These are phyloP conservation scores for Zygoascus sp. DNA, from an alignment of 1,139 yeast species.

Conservation along the genomic window DNA sequence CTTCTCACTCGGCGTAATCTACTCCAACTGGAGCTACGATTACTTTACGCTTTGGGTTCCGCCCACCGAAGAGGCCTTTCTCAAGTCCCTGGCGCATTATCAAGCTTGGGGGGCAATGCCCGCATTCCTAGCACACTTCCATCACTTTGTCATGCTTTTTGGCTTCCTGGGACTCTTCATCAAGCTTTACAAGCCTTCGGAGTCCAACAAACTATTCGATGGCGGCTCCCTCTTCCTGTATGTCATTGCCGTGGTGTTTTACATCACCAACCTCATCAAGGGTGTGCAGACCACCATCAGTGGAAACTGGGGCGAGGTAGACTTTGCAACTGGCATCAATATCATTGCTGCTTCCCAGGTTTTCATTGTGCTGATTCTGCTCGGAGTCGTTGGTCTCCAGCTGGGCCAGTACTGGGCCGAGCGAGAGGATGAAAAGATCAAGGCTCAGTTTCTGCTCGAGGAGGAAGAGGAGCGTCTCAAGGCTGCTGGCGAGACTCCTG, in stretches of 20 bases:
- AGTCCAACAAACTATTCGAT: constrained; percentile 81
- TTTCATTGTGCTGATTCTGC: constrained; percentile 63
- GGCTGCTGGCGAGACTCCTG: not conserved
- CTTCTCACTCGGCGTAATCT: constrained; percentile 75
- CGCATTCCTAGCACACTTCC: constrained; percentile 50
- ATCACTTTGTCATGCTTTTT: constrained; percentile 54
- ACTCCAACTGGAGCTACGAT: constrained; percentile 79
- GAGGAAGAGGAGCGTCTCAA: constrained; percentile 19
- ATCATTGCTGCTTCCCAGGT: constrained; percentile 89
- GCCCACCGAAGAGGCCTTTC: constrained; percentile 52
- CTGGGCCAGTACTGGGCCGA: constrained; percentile 88
- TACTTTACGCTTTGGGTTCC: constrained; percentile 66
- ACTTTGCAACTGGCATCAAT: constrained; percentile 76
- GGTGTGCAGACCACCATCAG: constrained; percentile 67
- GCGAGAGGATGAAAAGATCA: constrained; percentile 54
- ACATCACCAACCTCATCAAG: constrained; percentile 77
- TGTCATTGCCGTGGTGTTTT: constrained; percentile 69
- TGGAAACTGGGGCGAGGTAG: constrained; percentile 93
- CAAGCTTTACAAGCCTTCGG: constrained; percentile 80
- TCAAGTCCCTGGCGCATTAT: constrained; percentile 66
- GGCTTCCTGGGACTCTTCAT: constrained; percentile 72
- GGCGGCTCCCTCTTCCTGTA: constrained; percentile 75
- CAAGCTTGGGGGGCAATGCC: constrained; percentile 67
- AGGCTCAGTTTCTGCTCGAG: constrained; percentile 25
- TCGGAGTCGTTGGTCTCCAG: constrained; percentile 80